Evolutionary conservation across 2,329 filamentous ascomycete genomes (phyloP).

Genomic region (Graphilbum sp.): DNA sequence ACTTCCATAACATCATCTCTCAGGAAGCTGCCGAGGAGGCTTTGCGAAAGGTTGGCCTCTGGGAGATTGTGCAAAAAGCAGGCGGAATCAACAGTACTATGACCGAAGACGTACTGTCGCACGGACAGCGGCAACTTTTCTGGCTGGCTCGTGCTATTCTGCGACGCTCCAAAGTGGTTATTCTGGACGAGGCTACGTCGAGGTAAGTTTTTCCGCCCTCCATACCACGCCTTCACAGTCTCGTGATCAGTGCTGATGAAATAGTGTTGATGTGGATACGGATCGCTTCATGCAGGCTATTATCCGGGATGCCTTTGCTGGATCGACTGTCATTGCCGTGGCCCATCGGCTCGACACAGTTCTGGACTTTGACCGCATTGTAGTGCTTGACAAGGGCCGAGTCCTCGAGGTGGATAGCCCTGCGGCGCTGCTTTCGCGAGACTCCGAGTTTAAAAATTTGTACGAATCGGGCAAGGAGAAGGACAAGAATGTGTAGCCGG

Average conservation of each 20-base stretch:
- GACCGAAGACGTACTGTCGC: conserved; percentile 15
- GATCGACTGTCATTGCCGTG: conserved; percentile 31
- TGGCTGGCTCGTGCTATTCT: conserved; percentile 30
- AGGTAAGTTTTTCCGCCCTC: conserved; percentile 7
- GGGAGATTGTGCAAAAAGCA: conserved; percentile 16
- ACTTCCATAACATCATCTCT: conserved; percentile 20
- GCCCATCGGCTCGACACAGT: conserved; percentile 24
- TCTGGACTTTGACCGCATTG: conserved; percentile 15
- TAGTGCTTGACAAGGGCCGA: neutral
- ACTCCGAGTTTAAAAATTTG: too few relatives aligned
- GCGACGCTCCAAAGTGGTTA: conserved; percentile 19
- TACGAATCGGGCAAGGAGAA: too few relatives aligned
- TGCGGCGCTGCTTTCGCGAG: too few relatives aligned
- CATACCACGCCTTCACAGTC: neutral
- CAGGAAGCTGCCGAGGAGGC: conserved; percentile 15
- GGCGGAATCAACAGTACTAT: conserved; percentile 22
- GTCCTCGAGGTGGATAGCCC: too few relatives aligned
- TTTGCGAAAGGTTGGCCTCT: conserved; percentile 10
- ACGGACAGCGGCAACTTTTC: conserved; percentile 33
- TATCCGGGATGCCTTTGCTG: conserved; percentile 32
- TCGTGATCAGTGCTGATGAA: neutral
- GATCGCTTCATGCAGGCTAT: conserved; percentile 37
- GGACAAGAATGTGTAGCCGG: too few relatives aligned
- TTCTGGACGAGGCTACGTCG: conserved; percentile 27
- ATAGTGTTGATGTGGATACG: conserved; percentile 39